Evolutionary conservation across 208 protist genomes (phyloP).

Genomic region (Strigomonas oncopelti): DNA sequence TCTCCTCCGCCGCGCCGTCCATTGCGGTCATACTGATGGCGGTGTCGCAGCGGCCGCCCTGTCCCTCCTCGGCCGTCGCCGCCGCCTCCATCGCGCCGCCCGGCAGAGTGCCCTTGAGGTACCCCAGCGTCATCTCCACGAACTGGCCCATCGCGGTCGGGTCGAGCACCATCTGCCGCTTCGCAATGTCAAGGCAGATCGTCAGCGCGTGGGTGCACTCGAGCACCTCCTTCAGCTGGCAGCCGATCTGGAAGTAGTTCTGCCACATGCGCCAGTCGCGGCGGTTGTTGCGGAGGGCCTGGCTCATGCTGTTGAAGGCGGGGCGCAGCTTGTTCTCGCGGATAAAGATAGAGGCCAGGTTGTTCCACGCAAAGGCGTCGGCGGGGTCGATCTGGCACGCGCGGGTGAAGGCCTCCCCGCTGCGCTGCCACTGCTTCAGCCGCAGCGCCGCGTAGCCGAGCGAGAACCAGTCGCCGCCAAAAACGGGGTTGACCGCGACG

Average conservation of each 20-base stretch:
- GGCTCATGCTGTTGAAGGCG: constrained; percentile 88
- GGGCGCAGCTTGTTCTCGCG: constrained; percentile 71
- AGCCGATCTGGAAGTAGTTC: constrained; percentile 88
- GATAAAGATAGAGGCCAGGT: constrained; percentile 83
- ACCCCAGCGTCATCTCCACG: constrained; percentile 74
- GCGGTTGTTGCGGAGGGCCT: constrained; percentile 82
- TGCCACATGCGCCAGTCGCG: constrained; percentile 90
- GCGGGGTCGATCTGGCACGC: constrained; percentile 87
- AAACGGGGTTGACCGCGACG: constrained; percentile 83
- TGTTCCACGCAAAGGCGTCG: constrained; percentile 90
- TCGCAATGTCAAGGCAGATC: constrained; percentile 73
- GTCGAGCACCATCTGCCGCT: constrained; percentile 68
- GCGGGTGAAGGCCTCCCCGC: constrained; percentile 84
- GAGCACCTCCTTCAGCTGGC: constrained; percentile 78
- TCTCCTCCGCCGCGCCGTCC: constrained; percentile 17
- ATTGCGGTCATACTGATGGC: constrained; percentile 26
- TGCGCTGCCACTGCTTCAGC: constrained; percentile 60
- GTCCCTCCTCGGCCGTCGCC: constrained; percentile 15
- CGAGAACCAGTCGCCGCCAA: constrained; percentile 90
- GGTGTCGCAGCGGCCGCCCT: constrained; percentile 23
- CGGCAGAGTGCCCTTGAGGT: constrained; percentile 68
- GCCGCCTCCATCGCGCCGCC: constrained; percentile 37
- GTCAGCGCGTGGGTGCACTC: constrained; percentile 80
- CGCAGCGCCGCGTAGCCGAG: constrained; percentile 82
- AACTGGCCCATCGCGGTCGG: constrained; percentile 58